Evolutionary conservation across 768 basidiomycete genomes (phyloP).

Genomic region (Suillus decipiens): DNA sequence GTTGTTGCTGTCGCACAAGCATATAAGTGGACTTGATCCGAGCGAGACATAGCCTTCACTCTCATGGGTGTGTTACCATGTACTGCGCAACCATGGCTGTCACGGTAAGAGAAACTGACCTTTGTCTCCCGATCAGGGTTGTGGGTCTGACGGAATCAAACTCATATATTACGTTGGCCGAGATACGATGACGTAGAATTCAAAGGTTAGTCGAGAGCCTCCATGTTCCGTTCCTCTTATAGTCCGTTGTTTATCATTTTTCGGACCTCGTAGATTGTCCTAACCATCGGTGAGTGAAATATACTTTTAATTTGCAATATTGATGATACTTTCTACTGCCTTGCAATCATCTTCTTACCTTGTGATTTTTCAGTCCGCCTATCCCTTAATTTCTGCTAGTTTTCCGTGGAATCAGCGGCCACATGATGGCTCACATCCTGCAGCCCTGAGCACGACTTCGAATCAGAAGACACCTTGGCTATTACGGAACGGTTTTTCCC

Average conservation of each 20-base stretch:
- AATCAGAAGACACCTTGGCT: conserved; percentile 45
- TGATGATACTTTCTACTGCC: too few species aligned
- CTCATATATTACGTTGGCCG: too few species aligned
- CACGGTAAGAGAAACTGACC: not conserved
- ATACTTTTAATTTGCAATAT: too few species aligned
- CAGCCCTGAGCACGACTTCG: conserved; percentile 41
- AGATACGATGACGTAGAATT: too few species aligned
- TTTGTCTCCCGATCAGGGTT: conserved; percentile 33
- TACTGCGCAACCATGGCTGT: conserved; percentile 39
- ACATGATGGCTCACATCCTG: conserved; percentile 11
- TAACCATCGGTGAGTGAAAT: too few species aligned
- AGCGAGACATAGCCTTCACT: not conserved
- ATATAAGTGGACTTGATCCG: not conserved
- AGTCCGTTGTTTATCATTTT: too few species aligned
- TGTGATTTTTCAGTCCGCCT: too few species aligned
- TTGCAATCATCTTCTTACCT: too few species aligned
- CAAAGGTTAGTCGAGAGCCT: too few species aligned
- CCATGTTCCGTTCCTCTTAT: too few species aligned
- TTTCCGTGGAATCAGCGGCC: conserved; percentile 45
- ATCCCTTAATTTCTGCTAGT: not conserved
- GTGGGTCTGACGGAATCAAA: conserved; percentile 59
- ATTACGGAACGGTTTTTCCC: conserved; percentile 54
- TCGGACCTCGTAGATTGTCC: too few species aligned
- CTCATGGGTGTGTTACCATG: not conserved
- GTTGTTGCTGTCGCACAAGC: too few species aligned